These are phyloP conservation scores for Beauveria rudraprayagi DNA, from an alignment of 2,329 filamentous ascomycete species.

Conservation along the genomic window DNA sequence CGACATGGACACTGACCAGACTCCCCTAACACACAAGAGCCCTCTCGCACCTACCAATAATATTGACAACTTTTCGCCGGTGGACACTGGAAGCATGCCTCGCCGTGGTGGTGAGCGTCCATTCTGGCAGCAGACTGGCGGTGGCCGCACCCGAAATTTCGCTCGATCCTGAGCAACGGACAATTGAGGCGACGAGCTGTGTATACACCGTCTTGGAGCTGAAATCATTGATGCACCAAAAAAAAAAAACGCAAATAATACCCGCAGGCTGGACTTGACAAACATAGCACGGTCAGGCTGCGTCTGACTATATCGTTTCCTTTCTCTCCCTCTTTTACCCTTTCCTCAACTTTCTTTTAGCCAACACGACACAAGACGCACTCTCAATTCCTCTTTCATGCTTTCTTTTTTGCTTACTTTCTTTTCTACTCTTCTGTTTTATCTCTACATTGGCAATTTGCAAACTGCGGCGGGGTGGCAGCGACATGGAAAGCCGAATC, in stretches of 20 bases:
- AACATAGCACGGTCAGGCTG: neutral
- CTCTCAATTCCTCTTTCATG: neutral
- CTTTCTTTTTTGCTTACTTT: neutral
- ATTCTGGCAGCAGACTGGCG: slow-evolving; percentile 11
- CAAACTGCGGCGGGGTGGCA: neutral
- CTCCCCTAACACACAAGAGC: neutral
- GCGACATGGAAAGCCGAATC: neutral
- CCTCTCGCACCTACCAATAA: neutral
- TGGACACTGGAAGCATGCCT: slow-evolving; percentile 3
- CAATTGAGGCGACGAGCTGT: neutral
- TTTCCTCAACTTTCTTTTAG: neutral
- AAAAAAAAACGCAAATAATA: neutral
- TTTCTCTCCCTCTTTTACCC: neutral
- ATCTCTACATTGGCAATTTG: neutral
- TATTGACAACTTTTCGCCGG: neutral
- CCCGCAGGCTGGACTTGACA: neutral
- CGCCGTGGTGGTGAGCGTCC: slow-evolving; percentile 11
- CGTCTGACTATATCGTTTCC: neutral
- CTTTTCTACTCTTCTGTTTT: neutral
- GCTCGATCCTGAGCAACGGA: slow-evolving; percentile 8
- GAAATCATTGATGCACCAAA: neutral
- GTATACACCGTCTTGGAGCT: neutral
- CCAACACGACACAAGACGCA: neutral
- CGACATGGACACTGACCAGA: neutral
- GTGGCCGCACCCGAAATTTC: slow-evolving; percentile 10